Conservation (phyloP, 495 filamentous ascomycete species). For the Bombardia bombarda region DNA sequence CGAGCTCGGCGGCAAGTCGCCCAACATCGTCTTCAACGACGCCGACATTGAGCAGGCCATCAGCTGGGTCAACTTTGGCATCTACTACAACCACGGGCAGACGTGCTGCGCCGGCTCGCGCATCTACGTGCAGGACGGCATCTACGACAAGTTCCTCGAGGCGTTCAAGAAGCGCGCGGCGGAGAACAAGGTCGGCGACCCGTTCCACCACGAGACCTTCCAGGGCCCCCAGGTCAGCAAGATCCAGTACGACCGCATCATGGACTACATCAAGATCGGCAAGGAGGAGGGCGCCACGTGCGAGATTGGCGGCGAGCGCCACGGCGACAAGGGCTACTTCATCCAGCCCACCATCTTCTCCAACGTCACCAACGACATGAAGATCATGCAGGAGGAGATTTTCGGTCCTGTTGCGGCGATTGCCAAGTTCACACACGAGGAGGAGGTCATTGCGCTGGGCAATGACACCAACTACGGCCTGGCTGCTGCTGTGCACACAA, state of each 20-base stretch:
- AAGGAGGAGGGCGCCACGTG: slow-evolving; percentile 83
- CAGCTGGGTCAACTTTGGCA: slow-evolving; percentile 97
- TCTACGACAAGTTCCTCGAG: slow-evolving; percentile 90
- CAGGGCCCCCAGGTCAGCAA: slow-evolving; percentile 95
- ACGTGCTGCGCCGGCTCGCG: slow-evolving; percentile 96
- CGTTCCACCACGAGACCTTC: slow-evolving; percentile 82
- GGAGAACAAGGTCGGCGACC: slow-evolving; percentile 85
- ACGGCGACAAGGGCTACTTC: slow-evolving; percentile 89
- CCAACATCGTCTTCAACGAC: slow-evolving; percentile 95
- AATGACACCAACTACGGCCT: slow-evolving; percentile 84
- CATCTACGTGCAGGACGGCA: slow-evolving; percentile 89
- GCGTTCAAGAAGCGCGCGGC: slow-evolving; percentile 80
- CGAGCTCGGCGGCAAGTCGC: slow-evolving; percentile 95
- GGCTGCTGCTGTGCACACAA: slow-evolving; percentile 89
- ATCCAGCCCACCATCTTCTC: slow-evolving; percentile 97
- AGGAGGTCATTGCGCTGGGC: slow-evolving; percentile 71
- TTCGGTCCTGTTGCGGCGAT: slow-evolving; percentile 93
- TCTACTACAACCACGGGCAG: slow-evolving; percentile 98
- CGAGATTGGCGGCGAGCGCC: slow-evolving; percentile 77
- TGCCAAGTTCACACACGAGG: slow-evolving; percentile 87
- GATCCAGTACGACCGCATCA: slow-evolving; percentile 94
- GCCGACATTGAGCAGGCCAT: slow-evolving; percentile 94
- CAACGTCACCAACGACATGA: slow-evolving; percentile 83
- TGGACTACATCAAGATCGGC: slow-evolving; percentile 91
- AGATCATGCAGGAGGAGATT: slow-evolving; percentile 98